phyloP scores from a whole-genome alignment of 306 rosid genomes.

The Datisca glomerata region DNA sequence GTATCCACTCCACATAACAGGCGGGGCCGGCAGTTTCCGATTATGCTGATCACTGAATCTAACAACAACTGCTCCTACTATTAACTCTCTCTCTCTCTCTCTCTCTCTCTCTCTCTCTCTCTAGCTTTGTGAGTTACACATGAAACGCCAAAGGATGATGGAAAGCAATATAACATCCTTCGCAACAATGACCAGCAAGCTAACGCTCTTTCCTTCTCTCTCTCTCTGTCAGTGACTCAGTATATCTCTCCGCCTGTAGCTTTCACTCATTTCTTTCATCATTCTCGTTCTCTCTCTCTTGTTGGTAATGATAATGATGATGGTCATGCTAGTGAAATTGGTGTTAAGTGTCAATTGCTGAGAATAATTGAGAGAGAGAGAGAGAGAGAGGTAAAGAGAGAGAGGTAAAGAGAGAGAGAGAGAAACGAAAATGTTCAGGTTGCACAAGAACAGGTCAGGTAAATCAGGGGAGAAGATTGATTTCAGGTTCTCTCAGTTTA shows the following conservation, averaged over 20 bases:
- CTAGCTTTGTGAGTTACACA: conserved; percentile 5
- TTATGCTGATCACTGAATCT: no score
- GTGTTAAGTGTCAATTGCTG: conserved; percentile 1
- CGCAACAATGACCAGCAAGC: conserved; percentile 68
- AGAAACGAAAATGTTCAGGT: conserved; percentile 46
- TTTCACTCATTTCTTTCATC: conserved; percentile 16
- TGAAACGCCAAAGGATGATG: conserved; percentile 31
- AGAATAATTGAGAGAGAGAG: conserved; percentile 12
- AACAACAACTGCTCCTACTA: no score
- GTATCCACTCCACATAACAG: no score
- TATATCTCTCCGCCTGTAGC: conserved; percentile 7
- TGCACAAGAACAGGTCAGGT: conserved; percentile 42
- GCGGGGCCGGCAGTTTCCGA: no score
- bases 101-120: conserved; percentile 10
- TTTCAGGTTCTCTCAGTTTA: conserved; percentile 27
- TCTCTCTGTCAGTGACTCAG: conserved; percentile 10
- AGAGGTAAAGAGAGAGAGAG: conserved; percentile 4
- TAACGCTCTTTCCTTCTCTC: conserved; percentile 27
- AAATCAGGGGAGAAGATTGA: conserved; percentile 44
- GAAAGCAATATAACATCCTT: conserved; percentile 44
- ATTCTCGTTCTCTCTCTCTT: conserved; percentile 21
- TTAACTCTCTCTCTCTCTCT: conserved; percentile 12
- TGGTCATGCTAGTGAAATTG: conserved; percentile 11
- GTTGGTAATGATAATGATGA: conserved; percentile 46
- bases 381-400: not conserved